Evolutionary conservation across 1,139 yeast genomes (phyloP).

Genomic region (Kodamaea suecica): DNA sequence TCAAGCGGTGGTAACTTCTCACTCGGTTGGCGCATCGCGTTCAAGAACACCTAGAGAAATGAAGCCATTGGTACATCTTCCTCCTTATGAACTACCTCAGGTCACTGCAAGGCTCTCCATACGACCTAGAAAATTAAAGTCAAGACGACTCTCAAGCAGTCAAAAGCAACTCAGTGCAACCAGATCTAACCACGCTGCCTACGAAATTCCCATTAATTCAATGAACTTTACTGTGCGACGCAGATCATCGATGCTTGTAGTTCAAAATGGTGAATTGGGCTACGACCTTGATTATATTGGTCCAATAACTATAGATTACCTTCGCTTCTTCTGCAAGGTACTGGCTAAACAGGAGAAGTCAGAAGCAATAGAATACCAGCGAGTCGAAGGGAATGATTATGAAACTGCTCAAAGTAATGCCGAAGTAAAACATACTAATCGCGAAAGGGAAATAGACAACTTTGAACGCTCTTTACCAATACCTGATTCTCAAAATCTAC

Average conservation of each 20-base stretch:
- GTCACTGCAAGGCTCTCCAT: constrained; percentile 19
- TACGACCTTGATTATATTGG: constrained; percentile 37
- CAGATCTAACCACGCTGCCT: too few species aligned
- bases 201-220: too few species aligned
- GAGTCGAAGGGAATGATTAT: too few species aligned
- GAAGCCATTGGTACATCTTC: constrained; percentile 17
- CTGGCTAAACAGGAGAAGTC: constrained; percentile 20
- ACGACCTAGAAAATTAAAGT: constrained; percentile 10
- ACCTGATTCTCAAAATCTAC: constrained; percentile 16
- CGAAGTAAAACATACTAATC: too few species aligned
- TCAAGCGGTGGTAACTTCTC: constrained; percentile 4
- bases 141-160: constrained; percentile 12
- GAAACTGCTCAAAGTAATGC: too few species aligned
- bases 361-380: too few species aligned
- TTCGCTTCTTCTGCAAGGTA: constrained; percentile 35
- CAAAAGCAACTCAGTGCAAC: constrained; percentile 6
- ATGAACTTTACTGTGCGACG: constrained; percentile 15
- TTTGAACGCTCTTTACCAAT: constrained; percentile 28
- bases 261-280: constrained; percentile 21
- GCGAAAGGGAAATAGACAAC: constrained; percentile 10
- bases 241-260: constrained; percentile 31
- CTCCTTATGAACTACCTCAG: constrained; percentile 28
- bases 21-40: background rate
- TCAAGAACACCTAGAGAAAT: background rate
- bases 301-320: constrained; percentile 39